Conservation (phyloP, 176 grass and related monocot genomes). For the Oryza brachyantha region DNA sequence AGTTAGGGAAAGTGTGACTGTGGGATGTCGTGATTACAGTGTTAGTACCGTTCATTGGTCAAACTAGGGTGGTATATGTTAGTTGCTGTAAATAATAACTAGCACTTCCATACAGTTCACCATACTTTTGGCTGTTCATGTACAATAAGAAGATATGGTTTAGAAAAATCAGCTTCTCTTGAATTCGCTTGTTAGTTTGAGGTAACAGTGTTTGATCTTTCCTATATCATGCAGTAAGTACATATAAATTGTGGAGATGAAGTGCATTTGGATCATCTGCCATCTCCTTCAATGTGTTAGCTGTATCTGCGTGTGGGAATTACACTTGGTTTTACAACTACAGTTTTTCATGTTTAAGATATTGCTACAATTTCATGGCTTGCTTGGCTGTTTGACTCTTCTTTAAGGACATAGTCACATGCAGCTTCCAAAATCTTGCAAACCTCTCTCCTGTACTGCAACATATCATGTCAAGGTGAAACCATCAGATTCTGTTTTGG, state of each 20-base stretch:
- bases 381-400: constrained; percentile 26
- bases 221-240: neutral
- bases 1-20: constrained; percentile 38
- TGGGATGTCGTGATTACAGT: constrained; percentile 15
- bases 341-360: constrained; percentile 34
- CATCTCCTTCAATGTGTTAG: neutral
- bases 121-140: constrained; percentile 16
- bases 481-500: constrained; percentile 31
- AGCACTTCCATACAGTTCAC: constrained; percentile 19
- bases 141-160: neutral
- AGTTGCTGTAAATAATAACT: constrained; percentile 39
- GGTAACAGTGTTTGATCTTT: constrained; percentile 24
- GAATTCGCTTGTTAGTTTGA: constrained; percentile 31
- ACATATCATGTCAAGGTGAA: constrained; percentile 27
- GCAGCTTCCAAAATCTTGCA: constrained; percentile 70
- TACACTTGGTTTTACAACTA: constrained; percentile 15
- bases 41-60: too few relatives aligned
- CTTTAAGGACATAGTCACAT: constrained; percentile 49
- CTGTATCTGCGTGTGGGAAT: constrained; percentile 12
- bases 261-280: constrained; percentile 29
- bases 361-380: constrained; percentile 34
- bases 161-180: constrained; percentile 29
- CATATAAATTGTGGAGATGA: neutral
- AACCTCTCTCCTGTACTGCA: constrained; percentile 90
- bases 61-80: constrained; percentile 25